phyloP scores from a whole-genome alignment of 106 monocot species.

The Allium cepa region DNA sequence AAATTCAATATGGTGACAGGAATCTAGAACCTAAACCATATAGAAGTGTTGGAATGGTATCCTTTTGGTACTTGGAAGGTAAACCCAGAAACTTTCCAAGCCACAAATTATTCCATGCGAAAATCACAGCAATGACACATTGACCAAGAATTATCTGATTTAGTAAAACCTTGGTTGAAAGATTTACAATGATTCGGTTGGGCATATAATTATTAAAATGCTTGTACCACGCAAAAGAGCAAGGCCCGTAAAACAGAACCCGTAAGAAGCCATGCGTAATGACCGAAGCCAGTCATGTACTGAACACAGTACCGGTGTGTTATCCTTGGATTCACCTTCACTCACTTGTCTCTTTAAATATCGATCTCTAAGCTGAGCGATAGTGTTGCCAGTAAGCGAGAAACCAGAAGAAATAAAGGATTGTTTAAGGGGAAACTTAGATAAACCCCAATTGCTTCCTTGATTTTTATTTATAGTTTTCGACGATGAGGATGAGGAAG shows the following conservation, averaged over 20 bases:
- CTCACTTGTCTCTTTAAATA: not conserved
- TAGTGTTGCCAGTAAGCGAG: slow-evolving; percentile 69
- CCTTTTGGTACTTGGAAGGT: slow-evolving; percentile 70
- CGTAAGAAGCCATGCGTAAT: slow-evolving; percentile 86
- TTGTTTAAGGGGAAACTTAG: slow-evolving; percentile 69
- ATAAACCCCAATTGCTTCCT: slow-evolving; percentile 6
- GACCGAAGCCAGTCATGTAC: slow-evolving; percentile 85
- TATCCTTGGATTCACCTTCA: slow-evolving; percentile 24
- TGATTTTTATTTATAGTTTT: slow-evolving; percentile 11
- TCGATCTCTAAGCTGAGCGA: slow-evolving; percentile 67
- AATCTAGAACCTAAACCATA: too few relatives aligned
- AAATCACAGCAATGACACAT: slow-evolving; percentile 91
- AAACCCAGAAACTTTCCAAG: slow-evolving; percentile 60
- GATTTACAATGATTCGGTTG: slow-evolving; percentile 42
- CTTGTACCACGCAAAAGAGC: slow-evolving; percentile 87
- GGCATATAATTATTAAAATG: slow-evolving; percentile 74
- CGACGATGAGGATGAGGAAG: slow-evolving; percentile 26
- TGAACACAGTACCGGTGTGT: slow-evolving; percentile 21
- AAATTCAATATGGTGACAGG: too few relatives aligned
- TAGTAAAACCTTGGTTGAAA: slow-evolving; percentile 77
- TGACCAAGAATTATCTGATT: slow-evolving; percentile 97
- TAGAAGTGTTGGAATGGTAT: slow-evolving; percentile 88
- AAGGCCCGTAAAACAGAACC: slow-evolving; percentile 89
- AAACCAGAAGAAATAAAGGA: slow-evolving; percentile 71
- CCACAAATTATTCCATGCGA: slow-evolving; percentile 98